phyloP scores from a whole-genome alignment of 192 early-diverging fungal genomes.

The Podila clonocystis region DNA sequence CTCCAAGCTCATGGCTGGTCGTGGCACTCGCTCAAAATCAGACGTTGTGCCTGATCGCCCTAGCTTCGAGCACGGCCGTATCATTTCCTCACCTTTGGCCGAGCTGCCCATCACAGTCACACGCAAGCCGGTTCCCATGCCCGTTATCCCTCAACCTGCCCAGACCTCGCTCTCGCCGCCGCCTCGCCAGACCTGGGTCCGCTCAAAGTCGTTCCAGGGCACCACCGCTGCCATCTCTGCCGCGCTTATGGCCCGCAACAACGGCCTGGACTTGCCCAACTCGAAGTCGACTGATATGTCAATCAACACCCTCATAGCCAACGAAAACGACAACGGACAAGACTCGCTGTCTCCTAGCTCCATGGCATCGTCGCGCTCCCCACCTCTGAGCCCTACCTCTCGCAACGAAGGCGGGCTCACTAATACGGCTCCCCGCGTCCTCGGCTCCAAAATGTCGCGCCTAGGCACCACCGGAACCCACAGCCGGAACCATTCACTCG shows the following conservation, averaged over 20 bases:
- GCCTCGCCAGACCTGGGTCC: neutral
- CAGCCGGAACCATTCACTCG: neutral
- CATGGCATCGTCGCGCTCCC: neutral
- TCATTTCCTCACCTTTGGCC: neutral
- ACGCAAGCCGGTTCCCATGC: neutral
- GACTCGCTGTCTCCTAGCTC: neutral
- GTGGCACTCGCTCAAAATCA: neutral
- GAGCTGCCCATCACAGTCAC: neutral
- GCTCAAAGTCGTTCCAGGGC: conserved; percentile 7
- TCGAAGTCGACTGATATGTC: neutral
- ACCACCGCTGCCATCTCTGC: neutral
- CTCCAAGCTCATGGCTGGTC: neutral
- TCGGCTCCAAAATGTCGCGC: no score
- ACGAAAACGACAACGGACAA: neutral
- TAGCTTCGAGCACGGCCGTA: neutral
- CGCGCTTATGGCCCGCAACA: neutral
- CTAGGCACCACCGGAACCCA: neutral
- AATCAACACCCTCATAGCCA: neutral
- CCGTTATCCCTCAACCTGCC: neutral
- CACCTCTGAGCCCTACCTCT: neutral
- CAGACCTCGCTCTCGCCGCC: conserved; percentile 4
- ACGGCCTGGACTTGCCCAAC: neutral
- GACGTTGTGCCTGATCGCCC: neutral
- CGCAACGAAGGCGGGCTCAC: neutral
- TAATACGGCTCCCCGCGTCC: neutral